Evolutionary conservation across 108 stramenopile species (phyloP), one percentile per base, ranked within the genome.

Genomic region (Ochromonas danica): DNA sequence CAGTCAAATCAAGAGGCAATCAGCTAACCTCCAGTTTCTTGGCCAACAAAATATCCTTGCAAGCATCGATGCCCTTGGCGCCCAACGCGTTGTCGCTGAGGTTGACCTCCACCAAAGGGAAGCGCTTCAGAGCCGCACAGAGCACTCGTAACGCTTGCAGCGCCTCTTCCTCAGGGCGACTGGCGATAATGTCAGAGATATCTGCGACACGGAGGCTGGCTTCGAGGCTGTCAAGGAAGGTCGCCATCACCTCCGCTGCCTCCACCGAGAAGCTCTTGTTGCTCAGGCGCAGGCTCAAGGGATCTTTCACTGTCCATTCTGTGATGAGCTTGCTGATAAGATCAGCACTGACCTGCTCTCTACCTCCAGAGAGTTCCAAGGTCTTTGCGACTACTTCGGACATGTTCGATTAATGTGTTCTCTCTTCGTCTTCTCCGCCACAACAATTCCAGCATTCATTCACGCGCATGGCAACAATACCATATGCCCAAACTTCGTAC

Each of bases 61-160:
- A 70, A 14, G 67, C 6, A 14, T 40, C 41, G 22, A 70, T 22
- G 22, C 72, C 72, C 31, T 75, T 75, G 3, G 6, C 38, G 10
- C 72, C 72, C 51, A 75, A 60, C 14, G 72, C 72, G 31, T 75
- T 75, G 31, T 75, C 72, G 38, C 72, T 75, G 17, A 75, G 27
- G 25, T 75, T 75, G 72, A 75, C 40, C 6, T 27, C 25, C 28
- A 33, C 25, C 31, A 75, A 33, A 6, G 6, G 6, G n/a, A 28
- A 27, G 3, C 30, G 3, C 43, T 45, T 28, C 31, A 75, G 38
- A 57, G 40, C 40, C 10, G 6, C 35, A 36, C 40, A 27, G 28
- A 75, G 6, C 10, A 33, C 38, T 3, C 22, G 6, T 6, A 75
- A 33, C 72, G 51, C 25, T 27, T 10, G 3, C 10, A 75, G 40